Conservation (phyloP, 257 asterid species). For the Cinchona pubescens region DNA sequence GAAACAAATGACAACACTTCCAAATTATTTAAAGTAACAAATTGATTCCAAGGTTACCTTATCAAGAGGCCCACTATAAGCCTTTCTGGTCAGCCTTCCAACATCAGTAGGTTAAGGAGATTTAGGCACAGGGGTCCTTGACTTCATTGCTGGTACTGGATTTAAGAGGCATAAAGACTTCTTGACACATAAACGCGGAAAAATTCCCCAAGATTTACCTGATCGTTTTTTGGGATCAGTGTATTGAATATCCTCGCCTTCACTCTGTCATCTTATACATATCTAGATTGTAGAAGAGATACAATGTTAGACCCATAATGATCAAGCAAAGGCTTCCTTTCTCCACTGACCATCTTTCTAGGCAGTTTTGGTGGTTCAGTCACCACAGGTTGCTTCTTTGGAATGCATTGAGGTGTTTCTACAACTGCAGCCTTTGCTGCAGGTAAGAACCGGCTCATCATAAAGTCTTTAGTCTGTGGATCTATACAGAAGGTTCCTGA, state of each 20-base stretch:
- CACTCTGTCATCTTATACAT: conserved; percentile 50
- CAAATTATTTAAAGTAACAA: neutral
- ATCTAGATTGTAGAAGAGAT: conserved; percentile 35
- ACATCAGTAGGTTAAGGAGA: conserved; percentile 46
- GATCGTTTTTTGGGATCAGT: conserved; percentile 47
- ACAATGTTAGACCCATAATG: conserved; percentile 32
- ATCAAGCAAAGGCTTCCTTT: conserved; percentile 51
- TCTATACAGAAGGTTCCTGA: conserved; percentile 58
- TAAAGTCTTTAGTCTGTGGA: conserved; percentile 63
- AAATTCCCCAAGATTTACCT: conserved; percentile 71
- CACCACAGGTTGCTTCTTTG: conserved; percentile 42
- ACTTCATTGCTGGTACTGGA: conserved; percentile 61
- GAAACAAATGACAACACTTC: neutral
- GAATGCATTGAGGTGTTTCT: conserved; percentile 58
- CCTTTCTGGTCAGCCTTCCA: conserved; percentile 58
- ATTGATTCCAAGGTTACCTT: conserved; percentile 43
- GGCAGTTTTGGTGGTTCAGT: conserved; percentile 45
- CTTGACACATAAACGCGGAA: conserved; percentile 80
- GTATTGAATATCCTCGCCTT: conserved; percentile 40
- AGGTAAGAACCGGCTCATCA: conserved; percentile 86
- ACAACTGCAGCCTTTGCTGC: conserved; percentile 85
- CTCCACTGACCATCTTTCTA: conserved; percentile 48
- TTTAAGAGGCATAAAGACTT: conserved; percentile 64
- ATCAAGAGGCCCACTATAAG: conserved; percentile 88
- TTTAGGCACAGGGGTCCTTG: conserved; percentile 46